Conservation (phyloP, 495 filamentous ascomycete species). For the Tirmania nivea region DNA sequence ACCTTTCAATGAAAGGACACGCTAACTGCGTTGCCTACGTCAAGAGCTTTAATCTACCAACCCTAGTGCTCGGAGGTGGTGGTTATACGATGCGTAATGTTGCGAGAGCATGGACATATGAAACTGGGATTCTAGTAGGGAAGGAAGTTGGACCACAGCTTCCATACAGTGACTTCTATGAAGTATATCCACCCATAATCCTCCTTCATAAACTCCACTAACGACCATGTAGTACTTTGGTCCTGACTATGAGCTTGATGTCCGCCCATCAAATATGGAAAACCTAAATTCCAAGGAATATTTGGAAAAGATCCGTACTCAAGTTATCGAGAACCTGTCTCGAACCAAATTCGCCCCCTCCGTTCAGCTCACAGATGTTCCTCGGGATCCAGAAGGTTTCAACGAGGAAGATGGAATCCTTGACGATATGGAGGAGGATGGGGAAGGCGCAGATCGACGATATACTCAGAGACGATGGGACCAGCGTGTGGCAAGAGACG, state of each 20-base stretch:
- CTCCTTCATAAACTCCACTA: slow-evolving; percentile 1
- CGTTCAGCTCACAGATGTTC: slow-evolving; percentile 90
- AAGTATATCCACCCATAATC: slow-evolving; percentile 32
- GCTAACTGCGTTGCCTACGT: slow-evolving; percentile 95
- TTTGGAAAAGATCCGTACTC: slow-evolving; percentile 78
- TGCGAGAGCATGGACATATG: slow-evolving; percentile 88
- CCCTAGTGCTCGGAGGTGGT: slow-evolving; percentile 79
- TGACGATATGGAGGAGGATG: slow-evolving; percentile 72
- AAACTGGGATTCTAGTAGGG: slow-evolving; percentile 77
- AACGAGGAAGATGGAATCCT: slow-evolving; percentile 78
- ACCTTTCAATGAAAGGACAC: slow-evolving; percentile 90
- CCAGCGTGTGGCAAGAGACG: slow-evolving; percentile 45
- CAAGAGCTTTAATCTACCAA: slow-evolving; percentile 76
- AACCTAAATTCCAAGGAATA: slow-evolving; percentile 92
- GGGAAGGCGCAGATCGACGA: slow-evolving; percentile 60
- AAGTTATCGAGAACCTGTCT: slow-evolving; percentile 81
- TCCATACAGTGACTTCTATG: slow-evolving; percentile 98
- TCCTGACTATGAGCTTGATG: slow-evolving; percentile 87
- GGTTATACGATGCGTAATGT: slow-evolving; percentile 99
- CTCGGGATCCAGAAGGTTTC: slow-evolving; percentile 41
- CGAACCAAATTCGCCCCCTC: slow-evolving; percentile 74
- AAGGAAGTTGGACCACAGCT: slow-evolving; percentile 55
- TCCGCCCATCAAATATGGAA: slow-evolving; percentile 94
- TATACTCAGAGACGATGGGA: slow-evolving; percentile 72
- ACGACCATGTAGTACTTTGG: slow-evolving; percentile 62